Evolutionary conservation across 371 early-diverging fungal species (phyloP).

Genomic region (Nematocida major): DNA sequence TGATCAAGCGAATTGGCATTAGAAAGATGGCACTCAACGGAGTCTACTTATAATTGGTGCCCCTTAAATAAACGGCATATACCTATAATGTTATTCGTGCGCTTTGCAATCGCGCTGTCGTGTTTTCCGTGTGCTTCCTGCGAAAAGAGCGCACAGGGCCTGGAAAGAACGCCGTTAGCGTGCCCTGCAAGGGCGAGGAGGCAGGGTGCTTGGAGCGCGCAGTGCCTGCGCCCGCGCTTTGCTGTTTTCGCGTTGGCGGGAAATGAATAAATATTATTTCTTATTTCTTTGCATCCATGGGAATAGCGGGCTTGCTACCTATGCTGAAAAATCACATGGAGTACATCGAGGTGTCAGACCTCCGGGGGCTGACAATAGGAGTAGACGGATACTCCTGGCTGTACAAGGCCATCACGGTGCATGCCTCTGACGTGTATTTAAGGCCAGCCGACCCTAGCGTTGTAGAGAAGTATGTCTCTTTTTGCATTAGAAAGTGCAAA

Average conservation of each 20-base stretch:
- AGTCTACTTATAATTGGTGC: slow-evolving; percentile 16
- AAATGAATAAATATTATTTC: slow-evolving; percentile 4
- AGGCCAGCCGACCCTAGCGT: slow-evolving; percentile 9
- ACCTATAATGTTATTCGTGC: too few relatives aligned
- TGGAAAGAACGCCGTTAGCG: too few relatives aligned
- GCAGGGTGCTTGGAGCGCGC: too few relatives aligned
- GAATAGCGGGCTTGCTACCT: slow-evolving; percentile 65
- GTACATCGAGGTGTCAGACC: slow-evolving; percentile 37
- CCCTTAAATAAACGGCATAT: slow-evolving; percentile 21
- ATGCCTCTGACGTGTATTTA: slow-evolving; percentile 59
- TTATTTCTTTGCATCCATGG: slow-evolving; percentile 55
- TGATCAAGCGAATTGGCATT: slow-evolving; percentile 29
- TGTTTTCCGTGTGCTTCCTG: too few relatives aligned
- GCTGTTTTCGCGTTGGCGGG: slow-evolving; percentile 16
- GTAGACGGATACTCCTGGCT: slow-evolving; percentile 65
- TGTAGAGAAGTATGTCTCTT: slow-evolving; percentile 46
- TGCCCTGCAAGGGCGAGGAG: too few relatives aligned
- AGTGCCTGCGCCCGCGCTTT: not conserved
- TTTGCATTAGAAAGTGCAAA: slow-evolving; percentile 55
- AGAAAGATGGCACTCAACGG: slow-evolving; percentile 45
- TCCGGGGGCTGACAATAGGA: slow-evolving; percentile 55
- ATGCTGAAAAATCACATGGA: slow-evolving; percentile 56
- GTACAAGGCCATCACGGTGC: slow-evolving; percentile 52
- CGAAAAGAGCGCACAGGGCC: too few relatives aligned
- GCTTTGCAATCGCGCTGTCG: too few relatives aligned